Conservation (phyloP, 345 rosid genomes). For the Murraya paniculata region DNA sequence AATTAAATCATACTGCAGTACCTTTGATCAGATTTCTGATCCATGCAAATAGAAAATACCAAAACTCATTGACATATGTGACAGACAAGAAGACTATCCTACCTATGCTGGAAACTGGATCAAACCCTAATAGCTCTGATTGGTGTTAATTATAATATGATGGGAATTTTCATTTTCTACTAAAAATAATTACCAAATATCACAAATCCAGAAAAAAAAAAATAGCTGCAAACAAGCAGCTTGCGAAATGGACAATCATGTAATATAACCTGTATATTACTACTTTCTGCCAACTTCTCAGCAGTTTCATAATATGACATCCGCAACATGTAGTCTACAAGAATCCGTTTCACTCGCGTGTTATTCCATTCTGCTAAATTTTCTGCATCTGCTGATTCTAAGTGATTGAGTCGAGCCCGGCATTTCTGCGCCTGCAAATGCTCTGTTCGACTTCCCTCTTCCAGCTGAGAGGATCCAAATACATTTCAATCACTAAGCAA, state of each 20-base stretch:
- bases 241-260: not conserved
- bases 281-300: constrained; percentile 64
- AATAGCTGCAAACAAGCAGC: not conserved
- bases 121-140: not conserved
- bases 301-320: constrained; percentile 90
- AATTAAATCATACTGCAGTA: not conserved
- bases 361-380: constrained; percentile 73
- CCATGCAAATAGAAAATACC: not conserved
- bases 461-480: constrained; percentile 49
- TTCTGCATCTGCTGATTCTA: constrained; percentile 76
- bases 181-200: not conserved
- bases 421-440: constrained; percentile 81
- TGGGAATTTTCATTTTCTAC: not conserved
- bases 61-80: not conserved
- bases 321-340: constrained; percentile 90
- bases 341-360: constrained; percentile 71
- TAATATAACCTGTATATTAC: constrained; percentile 60
- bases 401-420: constrained; percentile 83
- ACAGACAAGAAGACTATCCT: not conserved
- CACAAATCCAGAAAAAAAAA: not conserved
- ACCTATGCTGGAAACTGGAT: not conserved
- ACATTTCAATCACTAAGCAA: not conserved
- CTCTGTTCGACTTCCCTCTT: constrained; percentile 79
- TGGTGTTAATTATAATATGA: not conserved
- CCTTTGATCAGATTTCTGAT: not conserved